A percentile compares a stretch with the other conserved stretches of the same genome.
phyloP scores from a whole-genome alignment of 306 rosid species.

The Glycyrrhiza uralensis region DNA sequence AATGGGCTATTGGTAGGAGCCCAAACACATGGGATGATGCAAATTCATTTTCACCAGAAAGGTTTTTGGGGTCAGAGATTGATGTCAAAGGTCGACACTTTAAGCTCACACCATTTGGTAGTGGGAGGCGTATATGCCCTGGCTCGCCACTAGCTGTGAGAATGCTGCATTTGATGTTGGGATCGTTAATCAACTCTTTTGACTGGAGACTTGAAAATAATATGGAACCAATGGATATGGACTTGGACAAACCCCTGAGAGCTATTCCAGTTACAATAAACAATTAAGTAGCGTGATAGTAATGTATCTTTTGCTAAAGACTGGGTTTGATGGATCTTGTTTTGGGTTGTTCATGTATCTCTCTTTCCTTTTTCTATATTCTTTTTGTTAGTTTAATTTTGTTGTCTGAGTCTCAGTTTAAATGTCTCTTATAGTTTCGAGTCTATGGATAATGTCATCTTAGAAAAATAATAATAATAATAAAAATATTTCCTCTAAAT shows the following conservation, averaged over 20 bases:
- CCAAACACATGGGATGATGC: conserved; percentile 44
- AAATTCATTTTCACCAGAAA: conserved; percentile 43
- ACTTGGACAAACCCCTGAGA: conserved; percentile 29
- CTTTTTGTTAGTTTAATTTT: no score
- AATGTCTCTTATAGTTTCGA: no score
- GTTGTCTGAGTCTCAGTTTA: no score
- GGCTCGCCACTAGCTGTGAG: conserved; percentile 44
- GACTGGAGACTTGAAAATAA: conserved; percentile 59
- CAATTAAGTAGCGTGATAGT: not conserved
- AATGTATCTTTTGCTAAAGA: not conserved
- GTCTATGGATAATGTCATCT: no score
- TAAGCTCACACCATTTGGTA: conserved; percentile 51
- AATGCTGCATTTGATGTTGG: conserved; percentile 47
- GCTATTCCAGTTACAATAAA: not conserved
- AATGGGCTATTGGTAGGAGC: conserved; percentile 45
- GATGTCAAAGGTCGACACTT: conserved; percentile 46
- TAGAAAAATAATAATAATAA: no score
- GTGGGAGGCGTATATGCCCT: conserved; percentile 44
- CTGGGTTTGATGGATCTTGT: no score
- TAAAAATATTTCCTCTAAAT: no score
- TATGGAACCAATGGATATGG: conserved; percentile 28
- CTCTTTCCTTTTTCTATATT: no score
- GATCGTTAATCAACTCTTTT: conserved; percentile 44
- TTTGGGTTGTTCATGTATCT: no score
- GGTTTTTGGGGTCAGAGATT: conserved; percentile 43